Base-by-base conservation (phyloP, 2,329 filamentous ascomycete genomes). In the Phialophora verrucosa region DNA sequence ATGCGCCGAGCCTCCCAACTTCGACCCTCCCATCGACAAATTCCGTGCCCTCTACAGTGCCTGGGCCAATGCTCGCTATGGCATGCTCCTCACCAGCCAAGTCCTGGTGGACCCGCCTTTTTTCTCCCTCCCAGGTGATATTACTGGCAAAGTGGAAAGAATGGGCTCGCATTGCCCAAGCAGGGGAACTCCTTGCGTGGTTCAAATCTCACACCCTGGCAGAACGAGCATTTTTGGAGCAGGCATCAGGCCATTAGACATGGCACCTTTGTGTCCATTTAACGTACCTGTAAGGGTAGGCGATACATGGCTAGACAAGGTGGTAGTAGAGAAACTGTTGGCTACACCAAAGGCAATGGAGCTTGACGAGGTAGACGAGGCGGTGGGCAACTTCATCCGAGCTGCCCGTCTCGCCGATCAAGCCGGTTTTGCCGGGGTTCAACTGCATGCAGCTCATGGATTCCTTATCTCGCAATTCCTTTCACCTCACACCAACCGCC, bases 361-460 rank as follows among this genome's bases (percentile, higher is more conserved):
- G 7, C 47, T 23, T 49, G 1, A 10, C 44, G 44, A 49, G 17
- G 23, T 49, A 8, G 44, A 49, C 23, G 44, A 20, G 17, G 44
- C 44, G 10, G 17, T 49, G 23, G n/a, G 2, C 7, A n/a, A n/a
- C 44, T 49, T 49, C 23, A 17, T 49, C 17, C 17, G n/a, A n/a
- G 44, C 10, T 20, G 23, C 42, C 4, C 17, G 23, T n/a, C n/a
- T 49, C 23, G 14, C 44, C 7, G 25, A 29, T 7, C 7, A 77
- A 25, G 23, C 79, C 27, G 85, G 85, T 0, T 86, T 85, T 64
- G 79, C 81, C n/a, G 85, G 84, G 0, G 73, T 85, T 8, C 78
- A 87, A 69, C 66, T 87, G 20, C 85, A 87, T 72, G 83, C 77
- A 3, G 84, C 83, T 20, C 82, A 83, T 74, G 83, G 83, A 3